Evolutionary conservation across 129 eudicot genomes (phyloP).

Genomic region (Centella asiatica): DNA sequence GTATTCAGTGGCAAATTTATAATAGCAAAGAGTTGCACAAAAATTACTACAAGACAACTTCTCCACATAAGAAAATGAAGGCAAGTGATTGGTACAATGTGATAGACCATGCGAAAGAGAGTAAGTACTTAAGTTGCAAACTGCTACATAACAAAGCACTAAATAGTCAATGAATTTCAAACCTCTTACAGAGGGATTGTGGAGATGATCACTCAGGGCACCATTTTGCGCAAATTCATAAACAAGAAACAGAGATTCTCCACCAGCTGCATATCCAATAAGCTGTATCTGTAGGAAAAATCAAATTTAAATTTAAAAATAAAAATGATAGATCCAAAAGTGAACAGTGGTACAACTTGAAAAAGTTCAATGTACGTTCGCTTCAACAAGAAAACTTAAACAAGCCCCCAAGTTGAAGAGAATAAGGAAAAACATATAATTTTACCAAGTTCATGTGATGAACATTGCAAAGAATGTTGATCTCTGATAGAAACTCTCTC

Average conservation of each 20-base stretch:
- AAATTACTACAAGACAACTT: neutral
- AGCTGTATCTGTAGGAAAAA: slow-evolving; percentile 8
- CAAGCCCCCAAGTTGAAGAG: neutral
- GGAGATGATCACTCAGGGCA: slow-evolving; percentile 13
- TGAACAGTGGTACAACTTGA: neutral
- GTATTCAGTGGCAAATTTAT: neutral
- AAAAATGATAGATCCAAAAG: neutral
- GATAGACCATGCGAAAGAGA: neutral
- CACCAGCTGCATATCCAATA: slow-evolving; percentile 7
- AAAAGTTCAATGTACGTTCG: neutral
- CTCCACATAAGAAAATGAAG: neutral
- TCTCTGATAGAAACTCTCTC: slow-evolving; percentile 13
- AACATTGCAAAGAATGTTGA: slow-evolving; percentile 13
- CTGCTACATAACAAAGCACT: neutral
- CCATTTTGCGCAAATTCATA: slow-evolving; percentile 16
- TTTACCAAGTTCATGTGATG: slow-evolving; percentile 13
- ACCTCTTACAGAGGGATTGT: slow-evolving; percentile 12
- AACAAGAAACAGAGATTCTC: slow-evolving; percentile 6
- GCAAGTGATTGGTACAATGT: neutral
- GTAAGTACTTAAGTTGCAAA: neutral
- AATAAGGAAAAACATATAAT: neutral
- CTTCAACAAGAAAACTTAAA: neutral
- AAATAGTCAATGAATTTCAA: neutral
- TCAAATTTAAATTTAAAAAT: neutral
- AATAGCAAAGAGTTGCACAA: neutral